Evolutionary conservation across 176 grass and related monocot species (phyloP).

Genomic region (Oryza meyeriana): DNA sequence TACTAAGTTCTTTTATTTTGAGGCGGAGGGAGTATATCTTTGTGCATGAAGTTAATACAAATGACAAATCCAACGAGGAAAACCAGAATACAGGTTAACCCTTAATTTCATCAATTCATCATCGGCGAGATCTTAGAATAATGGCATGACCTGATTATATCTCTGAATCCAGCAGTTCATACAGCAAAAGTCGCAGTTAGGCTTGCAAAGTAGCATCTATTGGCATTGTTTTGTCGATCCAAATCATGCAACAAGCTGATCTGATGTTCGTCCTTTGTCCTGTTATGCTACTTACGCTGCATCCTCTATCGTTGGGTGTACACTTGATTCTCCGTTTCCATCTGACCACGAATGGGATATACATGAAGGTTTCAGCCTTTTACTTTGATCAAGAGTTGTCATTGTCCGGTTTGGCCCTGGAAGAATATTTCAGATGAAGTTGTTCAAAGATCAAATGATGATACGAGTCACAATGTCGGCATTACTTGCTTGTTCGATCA

Average conservation of each 20-base stretch:
- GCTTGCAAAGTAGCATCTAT: background rate
- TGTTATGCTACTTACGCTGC: background rate
- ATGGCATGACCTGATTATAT: background rate
- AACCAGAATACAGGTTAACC: background rate
- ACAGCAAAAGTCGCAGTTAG: background rate
- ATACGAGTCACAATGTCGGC: slow-evolving; percentile 5
- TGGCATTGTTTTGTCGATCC: background rate
- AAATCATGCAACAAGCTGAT: slow-evolving; percentile 4
- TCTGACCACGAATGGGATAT: slow-evolving; percentile 19
- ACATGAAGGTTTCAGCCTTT: background rate
- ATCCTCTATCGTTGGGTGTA: slow-evolving; percentile 24
- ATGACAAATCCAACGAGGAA: slow-evolving; percentile 28
- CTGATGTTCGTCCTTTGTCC: slow-evolving; percentile 21
- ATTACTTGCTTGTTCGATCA: background rate
- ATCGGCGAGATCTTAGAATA: background rate
- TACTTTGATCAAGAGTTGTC: slow-evolving; percentile 1
- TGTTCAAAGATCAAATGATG: background rate
- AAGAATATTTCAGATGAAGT: background rate
- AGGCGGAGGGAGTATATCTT: no score
- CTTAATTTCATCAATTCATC: background rate
- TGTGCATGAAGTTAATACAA: background rate
- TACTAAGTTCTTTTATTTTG: no score
- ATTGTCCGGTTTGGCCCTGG: background rate
- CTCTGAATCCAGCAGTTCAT: slow-evolving; percentile 22
- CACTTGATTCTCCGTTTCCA: slow-evolving; percentile 22